phyloP scores from a whole-genome alignment of 306 rosid genomes.

The Sicyos baderoa region DNA sequence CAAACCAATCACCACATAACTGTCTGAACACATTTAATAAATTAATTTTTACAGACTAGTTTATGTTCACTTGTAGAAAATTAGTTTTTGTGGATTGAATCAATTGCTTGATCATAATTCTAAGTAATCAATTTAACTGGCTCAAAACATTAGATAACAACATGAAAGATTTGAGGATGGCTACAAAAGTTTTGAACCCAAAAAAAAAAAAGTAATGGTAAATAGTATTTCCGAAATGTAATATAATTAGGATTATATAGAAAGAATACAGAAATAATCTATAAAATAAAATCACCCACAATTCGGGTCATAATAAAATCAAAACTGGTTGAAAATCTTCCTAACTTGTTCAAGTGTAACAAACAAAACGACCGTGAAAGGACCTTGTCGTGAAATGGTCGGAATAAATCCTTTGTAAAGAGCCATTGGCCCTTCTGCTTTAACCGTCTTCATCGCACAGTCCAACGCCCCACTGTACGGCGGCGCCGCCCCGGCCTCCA shows the following conservation, averaged over 20 bases:
- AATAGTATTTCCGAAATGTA: neutral
- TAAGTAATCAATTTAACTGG: too few species aligned
- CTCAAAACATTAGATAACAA: too few species aligned
- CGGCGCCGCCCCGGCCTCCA: slow-evolving; percentile 40
- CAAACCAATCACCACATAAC: too few species aligned
- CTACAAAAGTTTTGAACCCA: too few species aligned
- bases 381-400: slow-evolving; percentile 77
- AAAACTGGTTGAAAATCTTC: slow-evolving; percentile 51
- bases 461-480: slow-evolving; percentile 68
- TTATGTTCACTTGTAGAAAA: too few species aligned
- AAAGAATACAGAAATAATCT: neutral
- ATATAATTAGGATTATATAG: neutral
- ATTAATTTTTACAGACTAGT: too few species aligned
- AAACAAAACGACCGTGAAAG: slow-evolving; percentile 74
- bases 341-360: slow-evolving; percentile 80
- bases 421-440: slow-evolving; percentile 69
- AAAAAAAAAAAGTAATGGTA: too few species aligned
- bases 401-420: slow-evolving; percentile 83
- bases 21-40: too few species aligned
- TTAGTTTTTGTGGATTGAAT: too few species aligned
- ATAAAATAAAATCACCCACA: neutral
- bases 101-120: too few species aligned
- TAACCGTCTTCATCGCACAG: slow-evolving; percentile 62
- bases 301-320: slow-evolving; percentile 14
- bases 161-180: too few species aligned